Conservation (phyloP, 352 stramenopile species). For the Aphanomyces stellatus region DNA sequence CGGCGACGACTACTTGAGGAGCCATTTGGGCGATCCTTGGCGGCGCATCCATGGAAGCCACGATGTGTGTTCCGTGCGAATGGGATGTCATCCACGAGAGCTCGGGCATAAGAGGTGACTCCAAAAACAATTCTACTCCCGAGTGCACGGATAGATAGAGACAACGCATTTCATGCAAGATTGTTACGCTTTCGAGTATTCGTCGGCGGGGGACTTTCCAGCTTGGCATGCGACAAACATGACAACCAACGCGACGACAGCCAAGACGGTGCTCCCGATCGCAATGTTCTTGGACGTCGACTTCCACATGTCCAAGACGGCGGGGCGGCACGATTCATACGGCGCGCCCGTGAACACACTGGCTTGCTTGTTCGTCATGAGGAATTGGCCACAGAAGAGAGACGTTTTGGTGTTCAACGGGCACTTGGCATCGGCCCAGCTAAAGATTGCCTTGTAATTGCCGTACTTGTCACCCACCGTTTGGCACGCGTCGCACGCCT, state of each 20-base stretch:
- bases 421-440: slow-evolving; percentile 71
- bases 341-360: background rate
- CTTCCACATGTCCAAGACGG: slow-evolving; percentile 2
- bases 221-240: slow-evolving; percentile 11
- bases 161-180: too few relatives aligned
- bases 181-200: background rate
- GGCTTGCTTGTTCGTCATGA: slow-evolving; percentile 28
- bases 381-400: slow-evolving; percentile 49
- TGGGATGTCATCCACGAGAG: too few relatives aligned
- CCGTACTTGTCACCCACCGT: slow-evolving; percentile 21
- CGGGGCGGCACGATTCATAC: background rate
- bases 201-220: background rate
- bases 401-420: slow-evolving; percentile 42
- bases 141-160: background rate
- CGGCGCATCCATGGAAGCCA: too few relatives aligned
- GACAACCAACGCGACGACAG: slow-evolving; percentile 1
- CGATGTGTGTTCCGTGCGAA: too few relatives aligned
- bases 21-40: too few relatives aligned
- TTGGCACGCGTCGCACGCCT: slow-evolving; percentile 39
- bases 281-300: slow-evolving; percentile 3
- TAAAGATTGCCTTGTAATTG: slow-evolving; percentile 49
- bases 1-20: too few relatives aligned
- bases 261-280: slow-evolving; percentile 1
- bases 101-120: too few relatives aligned
- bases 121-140: too few relatives aligned